Base-by-base conservation (phyloP, 1,284 basidiomycete species). In the Ganoderma leucocontextum region DNA sequence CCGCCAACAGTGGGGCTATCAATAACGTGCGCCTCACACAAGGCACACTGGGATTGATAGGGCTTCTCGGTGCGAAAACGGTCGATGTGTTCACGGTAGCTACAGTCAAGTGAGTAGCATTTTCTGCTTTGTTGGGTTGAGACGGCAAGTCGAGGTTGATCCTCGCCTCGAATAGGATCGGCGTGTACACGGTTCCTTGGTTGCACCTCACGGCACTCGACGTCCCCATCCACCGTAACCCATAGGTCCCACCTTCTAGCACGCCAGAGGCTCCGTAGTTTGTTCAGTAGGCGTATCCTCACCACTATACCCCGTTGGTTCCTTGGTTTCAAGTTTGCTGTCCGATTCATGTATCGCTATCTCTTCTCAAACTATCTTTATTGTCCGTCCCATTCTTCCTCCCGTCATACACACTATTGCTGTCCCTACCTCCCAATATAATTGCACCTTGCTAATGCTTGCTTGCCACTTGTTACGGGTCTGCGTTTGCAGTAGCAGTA, bases 1-100 rank as follows among this genome's bases (percentile, higher is more conserved):
- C 86, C 0, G 86, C 84, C 59, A 90, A 89, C 74, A 88, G 86
- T 44, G 88, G 88, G 4, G 77, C 75, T 2, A 84, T 91, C 66
- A 76, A 77, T 1, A 84, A 90, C 59, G 90, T 91, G 8, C 70
- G 87, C 22, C 81, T 92, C 44, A 84, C 85, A 0, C 80, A 90
- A 74, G 90, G 90, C 4, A 86, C 85, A 0, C 35, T 86, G 8
- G 80, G 75, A 0, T 87, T 89, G 4, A 80, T 91, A 7, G 81
- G 69, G 2, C 89, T 91, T 70, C 85, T 91, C 59, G 83, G 86
- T 0, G 75, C 84, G 6, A 84, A 82, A 9, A 77, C 80, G 55
- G 79, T 92, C 60, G 90, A 91, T 67, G 79, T 91, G 35, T 79
- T 78, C 39, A 78, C 85, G 4, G 86, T 82, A 9, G 77, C 82